Base-by-base conservation (phyloP, 257 asterid genomes). In the Linaria vulgaris region DNA sequence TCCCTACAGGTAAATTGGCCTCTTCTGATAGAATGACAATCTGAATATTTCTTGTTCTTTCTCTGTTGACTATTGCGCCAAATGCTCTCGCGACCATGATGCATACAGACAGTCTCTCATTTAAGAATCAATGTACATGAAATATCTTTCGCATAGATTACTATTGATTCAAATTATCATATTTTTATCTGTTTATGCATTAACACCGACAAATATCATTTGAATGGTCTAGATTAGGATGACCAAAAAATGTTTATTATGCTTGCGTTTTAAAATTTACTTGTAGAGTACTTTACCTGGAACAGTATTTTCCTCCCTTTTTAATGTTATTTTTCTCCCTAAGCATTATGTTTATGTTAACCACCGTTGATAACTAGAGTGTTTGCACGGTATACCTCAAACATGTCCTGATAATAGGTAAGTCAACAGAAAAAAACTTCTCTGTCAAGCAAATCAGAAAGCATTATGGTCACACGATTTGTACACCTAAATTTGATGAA, bases 1-100 rank as follows among this genome's bases (percentile, higher is more conserved):
- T 60, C 96, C 96, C 19, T 88, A 88, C 72, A 65, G 96, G 96
- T 85, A 73, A 52, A 62, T 53, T 11, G 24, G 66, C 44, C 22
- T 46, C n/a, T 39, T 24, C 25, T 34, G 41, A 3, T 34, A 30
- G 37, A 30, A 7, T 16, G 5, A 46, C 3, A 21, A 34, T 63
- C 25, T 25, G 25, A 53, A 41, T n/a, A 20, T 16, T 50, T 64
- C 34, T 37, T 23, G 17, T 39, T 54, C 23, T 21, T 37, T 37
- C 17, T 20, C 10, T 61, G 12, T 25, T 45, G 24, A n/a, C 53
- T 14, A 1, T 31, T 15, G 14, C 23, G 6, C 52, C 22, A n/a
- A 34, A 34, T 34, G 41, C 41, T 34, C 1, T 34, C 11, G 41
- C 6, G 9, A 34, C 41, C 11, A 34, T 34, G 41, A 34, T 34